These are phyloP conservation scores for Cutaneotrichosporon arboriforme DNA, from an alignment of 1,284 basidiomycete species.

Conservation along the genomic window DNA sequence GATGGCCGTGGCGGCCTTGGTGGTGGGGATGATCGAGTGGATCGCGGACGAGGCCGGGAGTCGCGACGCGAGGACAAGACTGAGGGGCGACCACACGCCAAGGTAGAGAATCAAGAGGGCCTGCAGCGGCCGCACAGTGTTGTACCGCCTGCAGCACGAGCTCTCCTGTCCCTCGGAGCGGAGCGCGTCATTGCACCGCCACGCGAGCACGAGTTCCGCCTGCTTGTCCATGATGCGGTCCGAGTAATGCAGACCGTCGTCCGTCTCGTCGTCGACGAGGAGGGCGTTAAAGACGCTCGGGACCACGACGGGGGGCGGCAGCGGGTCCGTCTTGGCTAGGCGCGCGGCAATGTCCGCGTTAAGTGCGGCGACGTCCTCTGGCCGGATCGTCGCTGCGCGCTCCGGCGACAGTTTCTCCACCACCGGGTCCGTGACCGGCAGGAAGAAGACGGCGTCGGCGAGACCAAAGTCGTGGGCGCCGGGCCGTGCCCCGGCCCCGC, in stretches of 20 bases:
- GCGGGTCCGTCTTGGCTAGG: conserved; percentile 49
- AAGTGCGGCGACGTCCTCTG: conserved; percentile 77
- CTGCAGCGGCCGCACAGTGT: conserved; percentile 61
- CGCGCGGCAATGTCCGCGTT: conserved; percentile 73
- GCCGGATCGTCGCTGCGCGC: conserved; percentile 62
- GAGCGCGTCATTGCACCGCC: conserved; percentile 70
- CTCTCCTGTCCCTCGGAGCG: conserved; percentile 67
- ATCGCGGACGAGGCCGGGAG: conserved; percentile 24
- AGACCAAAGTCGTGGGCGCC: conserved; percentile 6
- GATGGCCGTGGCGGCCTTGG: conserved; percentile 48
- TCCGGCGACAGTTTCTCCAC: conserved; percentile 61
- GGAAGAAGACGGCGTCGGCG: conserved; percentile 51
- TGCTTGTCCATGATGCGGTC: conserved; percentile 61
- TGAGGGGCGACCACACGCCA: conserved; percentile 57
- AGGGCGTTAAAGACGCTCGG: conserved; percentile 73
- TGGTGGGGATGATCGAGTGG: conserved; percentile 47
- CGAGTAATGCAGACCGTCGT: conserved; percentile 77
- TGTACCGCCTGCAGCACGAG: conserved; percentile 76
- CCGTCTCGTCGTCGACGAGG: conserved; percentile 64
- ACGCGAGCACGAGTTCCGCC: conserved; percentile 71
- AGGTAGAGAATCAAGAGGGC: conserved; percentile 55
- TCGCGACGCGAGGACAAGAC: conserved; percentile 46
- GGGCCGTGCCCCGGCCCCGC: not conserved
- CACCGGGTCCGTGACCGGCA: conserved; percentile 74
- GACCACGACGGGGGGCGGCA: conserved; percentile 54